phyloP scores from a whole-genome alignment of 495 filamentous ascomycete genomes.

The Symbiotaphrina buchneri region DNA sequence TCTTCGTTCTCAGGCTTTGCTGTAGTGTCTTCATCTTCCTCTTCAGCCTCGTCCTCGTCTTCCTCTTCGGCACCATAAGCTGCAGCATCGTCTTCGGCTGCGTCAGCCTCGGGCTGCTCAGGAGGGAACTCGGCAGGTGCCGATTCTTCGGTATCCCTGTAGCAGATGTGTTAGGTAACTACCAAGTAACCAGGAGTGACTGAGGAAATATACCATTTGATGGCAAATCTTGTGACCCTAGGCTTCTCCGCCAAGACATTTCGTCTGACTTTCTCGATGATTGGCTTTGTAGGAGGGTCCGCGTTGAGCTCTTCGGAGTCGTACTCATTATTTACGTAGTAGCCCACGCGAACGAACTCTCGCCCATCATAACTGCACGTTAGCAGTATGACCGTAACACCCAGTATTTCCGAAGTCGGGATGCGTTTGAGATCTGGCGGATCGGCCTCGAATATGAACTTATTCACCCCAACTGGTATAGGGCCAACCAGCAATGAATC shows the following conservation, averaged over 20 bases:
- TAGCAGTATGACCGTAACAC: conserved; percentile 90
- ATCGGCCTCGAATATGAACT: conserved; percentile 94
- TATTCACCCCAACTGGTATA: conserved; percentile 91
- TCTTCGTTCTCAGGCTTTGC: conserved; percentile 26
- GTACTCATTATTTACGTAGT: conserved; percentile 99
- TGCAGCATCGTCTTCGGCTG: conserved; percentile 57
- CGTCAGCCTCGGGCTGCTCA: conserved; percentile 89
- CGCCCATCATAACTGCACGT: conserved; percentile 90
- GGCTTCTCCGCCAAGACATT: conserved; percentile 95
- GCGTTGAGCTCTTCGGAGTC: conserved; percentile 69
- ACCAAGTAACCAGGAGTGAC: conserved; percentile 4
- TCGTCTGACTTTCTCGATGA: conserved; percentile 74
- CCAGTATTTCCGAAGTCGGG: conserved; percentile 81
- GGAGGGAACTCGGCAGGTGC: conserved; percentile 91
- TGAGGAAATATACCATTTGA: conserved; percentile 60
- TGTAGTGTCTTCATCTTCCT: conserved; percentile 17
- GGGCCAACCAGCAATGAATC: conserved; percentile 91
- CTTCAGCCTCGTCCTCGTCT: conserved; percentile 38
- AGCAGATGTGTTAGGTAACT: conserved; percentile 3
- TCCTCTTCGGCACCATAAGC: conserved; percentile 77
- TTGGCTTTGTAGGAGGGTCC: conserved; percentile 76
- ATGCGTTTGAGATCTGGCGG: conserved; percentile 74
- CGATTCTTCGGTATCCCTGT: conserved; percentile 86
- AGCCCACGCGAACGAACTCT: conserved; percentile 95
- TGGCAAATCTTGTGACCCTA: conserved; percentile 90